Evolutionary conservation across 2,329 filamentous ascomycete species (phyloP), one percentile per base, ranked within the genome.

Genomic region (Botrytis paeoniae): DNA sequence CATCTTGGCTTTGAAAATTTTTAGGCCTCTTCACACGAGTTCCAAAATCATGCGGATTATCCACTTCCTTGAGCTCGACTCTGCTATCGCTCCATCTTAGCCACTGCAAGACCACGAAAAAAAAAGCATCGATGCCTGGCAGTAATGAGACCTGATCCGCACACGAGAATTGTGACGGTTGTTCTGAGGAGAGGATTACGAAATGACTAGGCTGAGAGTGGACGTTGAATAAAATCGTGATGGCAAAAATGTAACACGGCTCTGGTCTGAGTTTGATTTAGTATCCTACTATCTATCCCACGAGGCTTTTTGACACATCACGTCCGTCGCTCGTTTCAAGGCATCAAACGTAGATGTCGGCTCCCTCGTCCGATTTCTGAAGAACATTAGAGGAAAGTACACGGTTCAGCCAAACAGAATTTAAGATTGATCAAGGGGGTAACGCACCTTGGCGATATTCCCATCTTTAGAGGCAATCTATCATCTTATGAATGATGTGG

Each of bases 401-500:
- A 66, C 25, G 1, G 14, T 16, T 39, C 25, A 20, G 4, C 25
- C 25, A 6, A n/a, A 18, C 1, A 2, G 64, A 18, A 54, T 39
- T 20, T 54, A 1, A 20, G 1, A 1, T 29, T 54, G 14, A 54
- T 39, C 8, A 37, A 29, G n/a, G 8, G 1, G 2, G 45, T 70
- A 2, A 79, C 82, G 16, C 77, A 73, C 25, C 69, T 78, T n/a
- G 73, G 73, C 1, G 74, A 71, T n/a, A 18, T 68, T 75, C 0
- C 75, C 80, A 10, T 73, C 77, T 22, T 79, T 82, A 10, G 76
- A 83, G 22, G 82, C 84, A 4, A 77, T 87, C 22, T 85, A 84
- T 74, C 78, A 81, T 32, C 86, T 86, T 79, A 86, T 87, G 85
- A 86, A 84, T 72, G 83, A 85, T 72, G 81, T 87, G 25, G 83